These are phyloP conservation scores for Elongisporangium prolatum DNA, from an alignment of 352 stramenopile species.

Conservation along the genomic window DNA sequence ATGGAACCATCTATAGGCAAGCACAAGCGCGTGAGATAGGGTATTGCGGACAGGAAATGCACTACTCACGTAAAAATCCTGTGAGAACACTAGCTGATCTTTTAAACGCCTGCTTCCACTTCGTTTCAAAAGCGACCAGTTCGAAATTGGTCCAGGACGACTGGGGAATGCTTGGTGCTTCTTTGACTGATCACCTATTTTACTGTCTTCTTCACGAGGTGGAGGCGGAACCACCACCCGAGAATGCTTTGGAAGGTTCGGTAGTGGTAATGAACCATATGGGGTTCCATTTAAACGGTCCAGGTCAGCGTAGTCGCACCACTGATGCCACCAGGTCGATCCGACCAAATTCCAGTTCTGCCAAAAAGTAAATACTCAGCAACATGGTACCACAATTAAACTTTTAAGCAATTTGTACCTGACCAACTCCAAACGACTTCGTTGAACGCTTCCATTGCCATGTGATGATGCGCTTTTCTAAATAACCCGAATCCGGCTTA, in stretches of 20 bases:
- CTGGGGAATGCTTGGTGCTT: neutral
- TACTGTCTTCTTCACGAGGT: neutral
- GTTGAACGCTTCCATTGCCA: constrained; percentile 67
- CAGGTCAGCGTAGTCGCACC: constrained; percentile 71
- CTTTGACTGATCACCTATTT: neutral
- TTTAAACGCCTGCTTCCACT: constrained; percentile 74
- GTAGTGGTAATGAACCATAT: constrained; percentile 48
- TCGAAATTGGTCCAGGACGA: constrained; percentile 72
- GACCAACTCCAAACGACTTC: constrained; percentile 33
- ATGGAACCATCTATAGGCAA: constrained; percentile 53
- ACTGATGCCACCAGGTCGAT: constrained; percentile 74
- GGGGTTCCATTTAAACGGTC: constrained; percentile 58
- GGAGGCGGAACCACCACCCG: neutral
- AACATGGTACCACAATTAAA: constrained; percentile 6
- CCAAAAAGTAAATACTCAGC: constrained; percentile 4
- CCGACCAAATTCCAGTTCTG: constrained; percentile 77
- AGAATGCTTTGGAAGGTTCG: constrained; percentile 29
- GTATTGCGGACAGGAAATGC: neutral
- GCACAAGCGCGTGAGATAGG: constrained; percentile 1
- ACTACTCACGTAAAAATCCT: constrained; percentile 73
- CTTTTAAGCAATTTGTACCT: constrained; percentile 25
- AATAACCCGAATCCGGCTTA: constrained; percentile 54
- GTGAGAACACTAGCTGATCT: constrained; percentile 59
- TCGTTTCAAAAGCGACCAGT: constrained; percentile 72
- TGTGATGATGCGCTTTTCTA: constrained; percentile 71